phyloP scores from a whole-genome alignment of 2,329 filamentous ascomycete species.

The Rhexocercosporidium sp. region DNA sequence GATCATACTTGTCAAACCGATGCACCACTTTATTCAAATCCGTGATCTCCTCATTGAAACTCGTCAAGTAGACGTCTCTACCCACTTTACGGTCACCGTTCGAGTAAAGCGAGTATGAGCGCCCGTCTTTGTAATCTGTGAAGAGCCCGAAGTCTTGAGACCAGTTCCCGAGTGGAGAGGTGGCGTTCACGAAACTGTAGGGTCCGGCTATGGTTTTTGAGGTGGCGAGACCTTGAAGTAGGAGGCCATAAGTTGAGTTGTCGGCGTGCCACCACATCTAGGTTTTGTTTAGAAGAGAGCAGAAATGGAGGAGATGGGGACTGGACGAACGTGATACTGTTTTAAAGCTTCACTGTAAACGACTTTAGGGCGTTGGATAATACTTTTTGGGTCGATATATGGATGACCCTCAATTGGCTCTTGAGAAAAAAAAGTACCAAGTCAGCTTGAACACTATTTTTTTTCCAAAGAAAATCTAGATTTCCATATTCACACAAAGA shows the following conservation, averaged over 20 bases:
- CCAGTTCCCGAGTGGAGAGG: conserved; percentile 63
- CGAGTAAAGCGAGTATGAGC: conserved; percentile 62
- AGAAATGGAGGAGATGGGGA: no score
- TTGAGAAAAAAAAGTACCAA: conserved; percentile 21
- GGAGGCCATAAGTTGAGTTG: conserved; percentile 20
- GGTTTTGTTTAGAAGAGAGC: background rate
- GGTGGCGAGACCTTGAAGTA: conserved; percentile 16
- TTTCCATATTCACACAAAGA: background rate
- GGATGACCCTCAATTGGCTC: conserved; percentile 59
- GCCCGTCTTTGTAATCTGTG: conserved; percentile 62
- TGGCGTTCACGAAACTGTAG: conserved; percentile 49
- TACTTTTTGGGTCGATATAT: conserved; percentile 58
- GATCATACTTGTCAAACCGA: conserved; percentile 63
- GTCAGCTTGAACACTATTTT: background rate
- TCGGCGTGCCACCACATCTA: conserved; percentile 24
- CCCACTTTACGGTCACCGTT: conserved; percentile 61
- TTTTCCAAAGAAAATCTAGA: background rate
- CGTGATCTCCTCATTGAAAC: conserved; percentile 57
- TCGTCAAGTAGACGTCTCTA: conserved; percentile 61
- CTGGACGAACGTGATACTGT: conserved; percentile 58
- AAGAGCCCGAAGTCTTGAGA: conserved; percentile 67
- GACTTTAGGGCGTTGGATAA: conserved; percentile 68
- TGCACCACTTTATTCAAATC: conserved; percentile 57
- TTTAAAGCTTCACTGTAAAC: conserved; percentile 58
- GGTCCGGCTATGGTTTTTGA: conserved; percentile 16